These are phyloP conservation scores for Sporothrix pallida DNA, from an alignment of 2,329 filamentous ascomycete genomes.

Conservation along the genomic window DNA sequence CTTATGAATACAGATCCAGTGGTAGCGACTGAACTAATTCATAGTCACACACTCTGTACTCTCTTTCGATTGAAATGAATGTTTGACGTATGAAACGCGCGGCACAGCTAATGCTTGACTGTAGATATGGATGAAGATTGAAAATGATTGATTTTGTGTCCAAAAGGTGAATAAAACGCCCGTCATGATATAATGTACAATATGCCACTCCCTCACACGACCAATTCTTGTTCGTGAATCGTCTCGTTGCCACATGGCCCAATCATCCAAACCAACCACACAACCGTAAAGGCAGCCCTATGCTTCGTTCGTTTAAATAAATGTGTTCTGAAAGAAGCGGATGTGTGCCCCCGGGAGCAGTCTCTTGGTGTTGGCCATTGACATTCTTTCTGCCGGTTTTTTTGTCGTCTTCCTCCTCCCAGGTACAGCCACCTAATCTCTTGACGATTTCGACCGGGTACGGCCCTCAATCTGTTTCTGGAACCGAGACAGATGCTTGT, in stretches of 20 bases:
- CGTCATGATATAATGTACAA: constrained; percentile 32
- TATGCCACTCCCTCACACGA: not conserved
- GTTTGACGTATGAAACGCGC: not conserved
- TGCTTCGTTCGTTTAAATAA: no score
- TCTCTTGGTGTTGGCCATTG: no score
- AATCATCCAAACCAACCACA: no score
- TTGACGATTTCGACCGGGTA: constrained; percentile 35
- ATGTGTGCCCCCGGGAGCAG: no score
- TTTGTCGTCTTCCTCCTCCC: not conserved
- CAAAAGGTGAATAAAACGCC: constrained; percentile 27
- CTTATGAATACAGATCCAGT: not conserved
- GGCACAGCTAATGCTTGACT: not conserved
- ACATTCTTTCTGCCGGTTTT: not conserved
- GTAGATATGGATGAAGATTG: not conserved
- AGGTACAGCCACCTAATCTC: constrained; percentile 34
- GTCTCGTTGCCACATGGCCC: not conserved
- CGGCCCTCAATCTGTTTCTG: constrained; percentile 68
- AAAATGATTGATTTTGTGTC: constrained; percentile 16
- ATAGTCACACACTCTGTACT: no score
- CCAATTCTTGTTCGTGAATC: not conserved
- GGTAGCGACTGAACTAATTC: not conserved
- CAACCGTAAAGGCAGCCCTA: no score
- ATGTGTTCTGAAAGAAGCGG: no score
- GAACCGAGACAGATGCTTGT: constrained; percentile 86
- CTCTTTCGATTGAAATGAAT: not conserved